Evolutionary conservation across 306 rosid genomes (phyloP).

Genomic region (Begonia fuchsioides): DNA sequence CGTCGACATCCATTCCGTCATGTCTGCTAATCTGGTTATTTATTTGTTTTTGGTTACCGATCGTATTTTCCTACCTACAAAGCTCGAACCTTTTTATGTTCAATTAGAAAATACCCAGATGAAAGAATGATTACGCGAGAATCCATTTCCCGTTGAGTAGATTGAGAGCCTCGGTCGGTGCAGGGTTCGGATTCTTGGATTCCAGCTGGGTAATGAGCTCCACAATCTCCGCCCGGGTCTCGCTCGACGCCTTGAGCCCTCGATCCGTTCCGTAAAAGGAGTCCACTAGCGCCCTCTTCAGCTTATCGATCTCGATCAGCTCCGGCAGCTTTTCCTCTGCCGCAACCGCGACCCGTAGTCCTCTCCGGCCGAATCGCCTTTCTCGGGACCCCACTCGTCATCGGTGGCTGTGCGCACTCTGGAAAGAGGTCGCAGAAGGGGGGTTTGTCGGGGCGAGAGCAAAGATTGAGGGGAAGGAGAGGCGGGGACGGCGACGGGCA

Average conservation of each 20-base stretch:
- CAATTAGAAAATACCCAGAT: background rate
- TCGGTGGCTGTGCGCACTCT: conserved; percentile 24
- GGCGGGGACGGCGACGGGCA: conserved; percentile 10
- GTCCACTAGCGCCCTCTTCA: conserved; percentile 69
- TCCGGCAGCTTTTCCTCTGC: conserved; percentile 23
- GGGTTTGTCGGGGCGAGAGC: conserved; percentile 8
- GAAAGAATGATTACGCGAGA: conserved; percentile 46
- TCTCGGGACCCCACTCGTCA: conserved; percentile 40
- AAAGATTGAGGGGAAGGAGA: conserved; percentile 11
- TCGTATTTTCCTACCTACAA: too few relatives aligned
- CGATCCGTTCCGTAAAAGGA: conserved; percentile 71
- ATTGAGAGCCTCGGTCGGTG: conserved; percentile 73
- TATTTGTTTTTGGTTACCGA: too few relatives aligned
- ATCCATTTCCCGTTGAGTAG: conserved; percentile 91
- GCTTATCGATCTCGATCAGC: conserved; percentile 23
- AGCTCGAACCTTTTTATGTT: background rate
- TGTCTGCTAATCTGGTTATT: too few relatives aligned
- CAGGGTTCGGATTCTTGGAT: conserved; percentile 70
- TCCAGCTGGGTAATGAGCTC: conserved; percentile 85
- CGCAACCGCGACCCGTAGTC: conserved; percentile 17
- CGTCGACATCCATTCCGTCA: too few relatives aligned
- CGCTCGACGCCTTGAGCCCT: conserved; percentile 60
- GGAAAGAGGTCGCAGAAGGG: conserved; percentile 9
- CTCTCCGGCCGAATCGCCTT: conserved; percentile 10
- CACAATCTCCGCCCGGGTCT: conserved; percentile 77